Evolutionary conservation across 768 basidiomycete species (phyloP), one percentile per base, ranked within the genome.

Genomic region (Boletus tylopilopsis): DNA sequence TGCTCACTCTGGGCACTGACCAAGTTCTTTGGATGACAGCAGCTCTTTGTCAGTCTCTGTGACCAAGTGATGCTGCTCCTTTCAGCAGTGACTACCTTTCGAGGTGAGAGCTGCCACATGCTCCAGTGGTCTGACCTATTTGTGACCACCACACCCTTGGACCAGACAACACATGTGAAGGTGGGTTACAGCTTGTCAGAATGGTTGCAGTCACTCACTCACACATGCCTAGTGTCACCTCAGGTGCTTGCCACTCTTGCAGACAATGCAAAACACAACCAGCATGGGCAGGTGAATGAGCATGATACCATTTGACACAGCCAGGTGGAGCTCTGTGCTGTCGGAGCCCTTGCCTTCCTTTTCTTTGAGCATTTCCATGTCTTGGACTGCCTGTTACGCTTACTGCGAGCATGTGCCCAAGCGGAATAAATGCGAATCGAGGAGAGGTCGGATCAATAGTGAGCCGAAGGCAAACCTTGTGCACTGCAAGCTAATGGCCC

Each of bases 241-340:
- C 39, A 71, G 70, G 64, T 64, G 4, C 57, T 71, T 6, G 56
- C 51, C 2, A 41, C 65, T 1, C 47, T 70, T 3, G 55, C 64
- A 3, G 56, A 71, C 47, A 60, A 64, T 47, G 58, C 60, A 15
- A 72, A 72, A 51, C 56, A 61, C 29, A 72, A 71, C 53, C 55
- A 62, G 6, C 52, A 44, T 16, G 70, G 69, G 5, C 54, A 58
- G 0, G 45, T 68, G 18, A 68, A 73, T 35, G 64, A 70, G 42
- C 67, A 69, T 39, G 64, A 56, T 13, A 54, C 58, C 5, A 49
- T 73, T 27, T 50, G 61, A 0, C 70, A 72, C 34, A 45, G 46
- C 0, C 24, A 60, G 15, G 58, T 63, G 4, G 62, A 66, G 50
- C 55, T 70, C 5, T 72, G 69, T 46, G 42, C 58, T 13, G 48